Percentiles rank a stretch among this genome's conserved stretches.
Conservation (phyloP, 768 basidiomycete species). For the Nidularia pulvinata region DNA sequence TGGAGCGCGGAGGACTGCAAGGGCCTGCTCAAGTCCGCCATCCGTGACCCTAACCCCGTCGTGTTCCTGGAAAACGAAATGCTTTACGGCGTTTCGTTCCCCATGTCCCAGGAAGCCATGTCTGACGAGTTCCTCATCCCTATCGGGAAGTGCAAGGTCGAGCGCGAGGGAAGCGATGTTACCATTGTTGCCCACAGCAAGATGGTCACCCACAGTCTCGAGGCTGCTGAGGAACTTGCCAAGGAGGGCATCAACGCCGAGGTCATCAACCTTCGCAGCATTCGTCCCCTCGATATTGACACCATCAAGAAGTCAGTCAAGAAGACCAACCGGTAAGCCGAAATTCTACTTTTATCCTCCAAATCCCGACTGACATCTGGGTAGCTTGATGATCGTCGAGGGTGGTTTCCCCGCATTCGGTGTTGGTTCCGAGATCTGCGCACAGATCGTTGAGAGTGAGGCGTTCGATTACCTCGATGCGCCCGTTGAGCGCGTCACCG, state of each 20-base stretch:
- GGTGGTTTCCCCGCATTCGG: slow-evolving; percentile 99
- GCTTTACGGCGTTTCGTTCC: slow-evolving; percentile 97
- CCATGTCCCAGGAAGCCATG: slow-evolving; percentile 93
- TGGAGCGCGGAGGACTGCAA: slow-evolving; percentile 99
- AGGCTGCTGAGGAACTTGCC: slow-evolving; percentile 90
- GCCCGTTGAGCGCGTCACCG: slow-evolving; percentile 96
- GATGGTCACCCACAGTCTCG: slow-evolving; percentile 94
- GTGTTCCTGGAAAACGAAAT: slow-evolving; percentile 99
- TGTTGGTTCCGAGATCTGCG: slow-evolving; percentile 98
- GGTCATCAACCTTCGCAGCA: slow-evolving; percentile 95
- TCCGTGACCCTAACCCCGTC: slow-evolving; percentile 97
- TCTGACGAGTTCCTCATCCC: slow-evolving; percentile 94
- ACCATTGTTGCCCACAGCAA: slow-evolving; percentile 98
- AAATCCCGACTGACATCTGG: not conserved
- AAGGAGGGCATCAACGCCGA: slow-evolving; percentile 98
- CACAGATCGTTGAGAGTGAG: slow-evolving; percentile 96
- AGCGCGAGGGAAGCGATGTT: slow-evolving; percentile 89
- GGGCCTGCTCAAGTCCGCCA: slow-evolving; percentile 95
- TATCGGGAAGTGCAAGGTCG: slow-evolving; percentile 97
- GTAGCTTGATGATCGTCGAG: slow-evolving; percentile 89
- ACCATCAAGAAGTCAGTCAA: slow-evolving; percentile 97
- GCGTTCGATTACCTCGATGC: slow-evolving; percentile 99
- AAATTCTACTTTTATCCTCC: not conserved
- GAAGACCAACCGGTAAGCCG: slow-evolving; percentile 90
- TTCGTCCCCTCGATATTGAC: slow-evolving; percentile 96